phyloP scores from a whole-genome alignment of 768 basidiomycete genomes.

The Mrakia frigida region DNA sequence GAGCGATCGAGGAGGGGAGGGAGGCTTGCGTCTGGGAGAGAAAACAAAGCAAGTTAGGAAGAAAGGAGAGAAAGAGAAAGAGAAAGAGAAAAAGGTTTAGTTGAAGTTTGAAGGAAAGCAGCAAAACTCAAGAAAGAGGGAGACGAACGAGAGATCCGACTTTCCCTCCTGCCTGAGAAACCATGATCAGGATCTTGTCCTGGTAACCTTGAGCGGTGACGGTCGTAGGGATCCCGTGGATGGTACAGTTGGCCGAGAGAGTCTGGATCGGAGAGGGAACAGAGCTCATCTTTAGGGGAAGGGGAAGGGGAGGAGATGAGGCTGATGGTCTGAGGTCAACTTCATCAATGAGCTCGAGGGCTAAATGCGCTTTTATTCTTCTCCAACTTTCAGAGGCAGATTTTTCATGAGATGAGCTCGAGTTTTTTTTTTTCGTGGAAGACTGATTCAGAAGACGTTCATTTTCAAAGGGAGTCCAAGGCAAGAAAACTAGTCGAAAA shows the following conservation, averaged over 20 bases:
- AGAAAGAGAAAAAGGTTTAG: background rate
- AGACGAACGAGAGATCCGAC: conserved; percentile 16
- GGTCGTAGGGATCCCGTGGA: background rate
- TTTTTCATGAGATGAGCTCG: too few species aligned
- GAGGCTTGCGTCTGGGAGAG: conserved; percentile 10
- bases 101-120: background rate
- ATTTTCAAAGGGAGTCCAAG: too few species aligned
- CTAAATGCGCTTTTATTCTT: background rate
- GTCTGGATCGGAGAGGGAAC: conserved; percentile 2
- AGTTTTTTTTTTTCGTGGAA: too few species aligned
- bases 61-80: background rate
- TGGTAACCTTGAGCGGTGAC: conserved; percentile 2
- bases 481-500: too few species aligned
- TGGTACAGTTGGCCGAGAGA: background rate
- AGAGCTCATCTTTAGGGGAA: background rate
- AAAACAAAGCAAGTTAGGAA: background rate
- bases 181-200: conserved; percentile 20
- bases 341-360: background rate
- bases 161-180: conserved; percentile 16
- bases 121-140: background rate
- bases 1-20: conserved; percentile 8
- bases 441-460: too few species aligned
- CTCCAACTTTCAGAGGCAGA: background rate
- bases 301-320: background rate
- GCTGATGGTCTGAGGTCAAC: too few species aligned